A percentile compares a stretch with the other conserved stretches of the same genome.
Conservation (phyloP, 306 rosid genomes). For the Oxytropis ochrocephala region DNA sequence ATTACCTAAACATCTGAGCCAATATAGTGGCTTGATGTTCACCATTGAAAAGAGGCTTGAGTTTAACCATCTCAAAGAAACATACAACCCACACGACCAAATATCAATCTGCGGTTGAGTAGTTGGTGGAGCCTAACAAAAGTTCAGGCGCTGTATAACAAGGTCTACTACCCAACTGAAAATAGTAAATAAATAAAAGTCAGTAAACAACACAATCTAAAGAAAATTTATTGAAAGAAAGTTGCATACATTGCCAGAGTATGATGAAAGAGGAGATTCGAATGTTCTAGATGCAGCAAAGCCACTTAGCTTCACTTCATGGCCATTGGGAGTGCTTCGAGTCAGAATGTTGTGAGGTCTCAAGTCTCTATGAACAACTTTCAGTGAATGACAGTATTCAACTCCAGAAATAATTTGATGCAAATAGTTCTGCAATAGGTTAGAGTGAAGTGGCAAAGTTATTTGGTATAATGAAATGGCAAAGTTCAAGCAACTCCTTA, state of each 20-base stretch:
- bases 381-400: not conserved
- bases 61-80: slow-evolving; percentile 7
- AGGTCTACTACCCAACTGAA: not conserved
- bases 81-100: slow-evolving; percentile 20
- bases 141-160: slow-evolving; percentile 16
- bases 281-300: not conserved
- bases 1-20: not conserved
- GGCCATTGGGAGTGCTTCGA: too few relatives aligned
- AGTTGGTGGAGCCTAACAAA: slow-evolving; percentile 4
- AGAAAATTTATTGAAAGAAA: not conserved
- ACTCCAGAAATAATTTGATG: not conserved
- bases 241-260: not conserved
- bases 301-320: not conserved
- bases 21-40: not conserved
- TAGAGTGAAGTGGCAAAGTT: not conserved
- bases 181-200: not conserved
- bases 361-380: slow-evolving; percentile 13
- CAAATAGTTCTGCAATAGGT: not conserved
- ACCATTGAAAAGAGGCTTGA: not conserved
- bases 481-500: not conserved
- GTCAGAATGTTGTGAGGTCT: not conserved
- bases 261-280: not conserved
- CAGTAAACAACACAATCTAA: not conserved
- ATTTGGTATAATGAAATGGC: not conserved
- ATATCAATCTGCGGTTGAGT: slow-evolving; percentile 6